Evolutionary conservation across 2,329 filamentous ascomycete genomes (phyloP).

Genomic region (Kalmusia sp.): DNA sequence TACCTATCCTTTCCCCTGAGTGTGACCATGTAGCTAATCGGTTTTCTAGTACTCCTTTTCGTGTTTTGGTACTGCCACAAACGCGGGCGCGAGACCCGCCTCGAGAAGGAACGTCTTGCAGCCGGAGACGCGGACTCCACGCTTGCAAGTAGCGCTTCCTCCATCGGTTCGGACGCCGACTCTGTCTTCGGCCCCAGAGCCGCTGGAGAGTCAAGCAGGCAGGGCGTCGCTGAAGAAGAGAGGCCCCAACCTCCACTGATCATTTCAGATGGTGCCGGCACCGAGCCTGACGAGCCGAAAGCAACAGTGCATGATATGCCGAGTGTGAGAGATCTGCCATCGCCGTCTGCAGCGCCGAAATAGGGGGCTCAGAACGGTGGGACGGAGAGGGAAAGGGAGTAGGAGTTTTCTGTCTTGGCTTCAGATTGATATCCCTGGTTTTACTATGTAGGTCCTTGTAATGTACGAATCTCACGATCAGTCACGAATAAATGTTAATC

Average conservation of each 20-base stretch:
- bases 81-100: conserved; percentile 82
- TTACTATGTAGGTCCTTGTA: conserved; percentile 7
- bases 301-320: conserved; percentile 43
- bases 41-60: conserved; percentile 74
- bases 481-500: conserved; percentile 50
- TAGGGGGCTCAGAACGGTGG: neutral
- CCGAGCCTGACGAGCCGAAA: conserved; percentile 21
- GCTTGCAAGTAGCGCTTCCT: conserved; percentile 37
- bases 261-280: conserved; percentile 33
- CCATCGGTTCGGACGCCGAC: conserved; percentile 36
- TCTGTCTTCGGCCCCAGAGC: conserved; percentile 35
- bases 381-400: neutral
- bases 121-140: conserved; percentile 37
- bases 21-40: neutral
- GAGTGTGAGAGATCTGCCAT: conserved; percentile 45
- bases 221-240: conserved; percentile 13
- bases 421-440: conserved; percentile 20
- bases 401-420: conserved; percentile 3
- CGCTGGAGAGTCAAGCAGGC: conserved; percentile 10
- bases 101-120: conserved; percentile 66
- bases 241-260: conserved; percentile 35
- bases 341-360: conserved; percentile 30
- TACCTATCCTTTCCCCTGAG: neutral
- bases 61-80: conserved; percentile 99
- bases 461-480: too few relatives aligned